These are phyloP conservation scores for Backusella luteola DNA, from an alignment of 192 early-diverging fungal species.

Conservation along the genomic window DNA sequence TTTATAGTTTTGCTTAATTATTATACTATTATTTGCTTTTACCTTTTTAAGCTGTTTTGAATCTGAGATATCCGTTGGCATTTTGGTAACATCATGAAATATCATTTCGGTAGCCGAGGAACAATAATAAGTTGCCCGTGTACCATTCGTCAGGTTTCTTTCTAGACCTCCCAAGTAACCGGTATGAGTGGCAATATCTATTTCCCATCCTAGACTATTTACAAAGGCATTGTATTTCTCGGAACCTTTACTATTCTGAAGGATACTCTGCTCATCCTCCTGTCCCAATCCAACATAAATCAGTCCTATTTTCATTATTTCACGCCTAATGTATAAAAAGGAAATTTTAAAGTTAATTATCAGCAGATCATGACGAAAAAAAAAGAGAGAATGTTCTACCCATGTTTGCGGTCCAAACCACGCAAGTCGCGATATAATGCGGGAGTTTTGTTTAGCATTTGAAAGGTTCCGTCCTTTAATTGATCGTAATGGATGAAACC, in stretches of 20 bases:
- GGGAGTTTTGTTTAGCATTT: conserved; percentile 63
- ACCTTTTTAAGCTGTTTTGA: conserved; percentile 91
- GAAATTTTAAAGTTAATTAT: conserved; percentile 14
- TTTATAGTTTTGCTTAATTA: neutral
- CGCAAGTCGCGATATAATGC: conserved; percentile 70
- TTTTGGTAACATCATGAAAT: conserved; percentile 87
- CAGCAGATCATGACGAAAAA: neutral
- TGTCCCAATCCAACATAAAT: conserved; percentile 91
- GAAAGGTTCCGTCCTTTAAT: conserved; percentile 67
- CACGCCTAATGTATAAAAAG: conserved; percentile 50
- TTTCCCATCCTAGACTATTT: conserved; percentile 88
- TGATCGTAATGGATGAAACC: conserved; percentile 74
- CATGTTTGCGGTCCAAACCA: conserved; percentile 77
- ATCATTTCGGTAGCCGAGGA: conserved; percentile 83
- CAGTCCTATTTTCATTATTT: conserved; percentile 87
- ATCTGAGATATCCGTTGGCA: conserved; percentile 83
- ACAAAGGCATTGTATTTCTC: conserved; percentile 83
- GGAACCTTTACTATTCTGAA: conserved; percentile 77
- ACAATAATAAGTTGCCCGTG: conserved; percentile 78
- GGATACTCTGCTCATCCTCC: conserved; percentile 83
- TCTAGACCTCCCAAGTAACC: conserved; percentile 93
- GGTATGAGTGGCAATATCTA: conserved; percentile 77
- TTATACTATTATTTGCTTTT: conserved; percentile 11
- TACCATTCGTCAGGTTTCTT: conserved; percentile 73
- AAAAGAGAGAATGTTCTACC: conserved; percentile 40